Percentiles rank a stretch among this genome's conserved stretches.
Conservation (phyloP, 1,284 basidiomycete species). For the Coniferiporia sulphurascens region DNA sequence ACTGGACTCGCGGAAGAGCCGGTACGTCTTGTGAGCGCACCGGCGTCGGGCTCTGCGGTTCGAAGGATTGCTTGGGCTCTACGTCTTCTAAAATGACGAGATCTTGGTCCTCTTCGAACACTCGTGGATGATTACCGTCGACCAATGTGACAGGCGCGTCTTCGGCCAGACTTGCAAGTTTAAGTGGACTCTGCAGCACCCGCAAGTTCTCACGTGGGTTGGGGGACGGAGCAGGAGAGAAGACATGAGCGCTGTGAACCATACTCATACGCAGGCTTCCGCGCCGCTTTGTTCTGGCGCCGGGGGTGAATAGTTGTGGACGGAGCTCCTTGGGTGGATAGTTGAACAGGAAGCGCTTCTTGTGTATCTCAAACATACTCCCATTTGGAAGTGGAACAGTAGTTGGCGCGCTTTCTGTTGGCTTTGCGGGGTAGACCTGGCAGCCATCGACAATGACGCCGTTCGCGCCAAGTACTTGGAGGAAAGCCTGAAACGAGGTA, state of each 20-base stretch:
- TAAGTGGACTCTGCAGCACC: conserved; percentile 55
- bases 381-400: conserved; percentile 53
- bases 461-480: conserved; percentile 51
- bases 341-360: conserved; percentile 61
- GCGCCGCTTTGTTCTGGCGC: conserved; percentile 26
- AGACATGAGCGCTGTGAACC: conserved; percentile 68
- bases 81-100: conserved; percentile 67
- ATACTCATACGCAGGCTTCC: conserved; percentile 62
- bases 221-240: conserved; percentile 54
- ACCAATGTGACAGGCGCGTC: conserved; percentile 42
- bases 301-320: conserved; percentile 46
- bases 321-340: conserved; percentile 73
- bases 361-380: conserved; percentile 60
- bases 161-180: conserved; percentile 30
- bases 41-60: conserved; percentile 7
- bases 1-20: not conserved
- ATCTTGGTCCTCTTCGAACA: conserved; percentile 64
- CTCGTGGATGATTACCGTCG: conserved; percentile 58
- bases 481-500: conserved; percentile 46
- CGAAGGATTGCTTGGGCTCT: conserved; percentile 24
- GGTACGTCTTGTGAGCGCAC: conserved; percentile 16
- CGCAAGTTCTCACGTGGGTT: conserved; percentile 59
- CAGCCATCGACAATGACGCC: conserved; percentile 60
- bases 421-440: conserved; percentile 43
- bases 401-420: conserved; percentile 23